Evolutionary conservation across 441 rosid species (phyloP), one percentile per base, ranked within the genome.

Genomic region (Manihot esculenta): DNA sequence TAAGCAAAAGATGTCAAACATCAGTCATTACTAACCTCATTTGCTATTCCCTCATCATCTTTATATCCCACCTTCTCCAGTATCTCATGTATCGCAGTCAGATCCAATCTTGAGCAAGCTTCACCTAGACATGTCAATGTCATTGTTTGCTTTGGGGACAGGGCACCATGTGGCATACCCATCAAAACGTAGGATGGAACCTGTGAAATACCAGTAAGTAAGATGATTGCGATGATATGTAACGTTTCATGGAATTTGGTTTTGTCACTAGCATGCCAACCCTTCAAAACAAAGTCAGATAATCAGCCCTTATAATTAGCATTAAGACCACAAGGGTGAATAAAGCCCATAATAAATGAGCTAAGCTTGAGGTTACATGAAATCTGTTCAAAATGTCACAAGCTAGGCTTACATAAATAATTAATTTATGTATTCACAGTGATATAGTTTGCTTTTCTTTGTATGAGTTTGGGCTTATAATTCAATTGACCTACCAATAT

Each of bases 1-100:
- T 5, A 50, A 57, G n/a, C 10, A 68, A 70, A 61, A 35, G 6
- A 42, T 27, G 38, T 57, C 24, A 30, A 41, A 68, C 24, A 15
- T 47, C n/a, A 6, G 69, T 69, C 62, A 68, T 45, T 51, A 76
- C 81, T 73, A 50, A 90, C 99, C 92, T 94, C 99, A 83, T 84
- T 92, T 66, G 94, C 97, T 56, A 87, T 78, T 30, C 96, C 94
- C 60, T 89, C 97, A 53, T 94, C 99, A 62, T 94, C 97, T 72
- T 87, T 89, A 80, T 92, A 94, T 70, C 99, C 98, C 45, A 77
- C 68, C 77, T 88, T 87, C 75, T 94, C 98, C 18, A 94, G 82
- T 70, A 94, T 83, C 79, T 89, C 96, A 70, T 90, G 94, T 72
- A 94, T 89, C 1, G 96, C 96, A 21, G 96, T 88, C 70, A 94